Evolutionary conservation across 768 basidiomycete species (phyloP), one percentile per base, ranked within the genome.

Genomic region (Coprinellus micaceus): DNA sequence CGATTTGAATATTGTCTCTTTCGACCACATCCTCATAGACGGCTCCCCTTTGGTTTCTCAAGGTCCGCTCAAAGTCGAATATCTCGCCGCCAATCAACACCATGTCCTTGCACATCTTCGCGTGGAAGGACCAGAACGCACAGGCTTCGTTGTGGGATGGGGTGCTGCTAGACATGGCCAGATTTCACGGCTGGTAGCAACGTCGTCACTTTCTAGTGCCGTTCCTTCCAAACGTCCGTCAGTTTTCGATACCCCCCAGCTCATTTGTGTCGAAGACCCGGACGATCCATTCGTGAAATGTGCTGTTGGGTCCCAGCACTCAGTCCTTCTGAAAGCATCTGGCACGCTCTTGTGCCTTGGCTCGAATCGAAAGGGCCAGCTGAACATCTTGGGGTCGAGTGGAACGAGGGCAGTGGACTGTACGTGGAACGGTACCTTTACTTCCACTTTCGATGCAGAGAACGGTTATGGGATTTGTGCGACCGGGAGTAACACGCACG

Each of bases 81-180:
- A 72, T 28, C 64, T 94, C 25, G 67, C 70, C 1, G 73, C 89
- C 2, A 90, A 91, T 2, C 86, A 88, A 36, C 85, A 89, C 57
- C 90, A 96, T 64, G 80, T 86, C 57, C 66, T 92, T 36, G 78
- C 67, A 4, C 71, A 77, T 17, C 53, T 90, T 15, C 63, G 66
- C 13, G 45, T 59, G 64, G 9, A 19, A 9, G 36, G 36, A 17
- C 57, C 66, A 12, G 44, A 62, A 50, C 63, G 64, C 21, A 54
- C 59, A 19, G 44, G 59, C 4, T 51, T 70, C 44, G 25, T 79
- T 12, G 75, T 86, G 4, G 94, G 94, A 6, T 98, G 95, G 94
- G 95, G 94, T 4, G 75, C 85, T 2, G 80, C 83, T 13, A 76
- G 95, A 29, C 92, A 95, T 63, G 92, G 93, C 3, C 94, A 98